Evolutionary conservation across 1,284 basidiomycete genomes (phyloP), one percentile per base, ranked within the genome.

Genomic region (Papiliotrema nemorosa): DNA sequence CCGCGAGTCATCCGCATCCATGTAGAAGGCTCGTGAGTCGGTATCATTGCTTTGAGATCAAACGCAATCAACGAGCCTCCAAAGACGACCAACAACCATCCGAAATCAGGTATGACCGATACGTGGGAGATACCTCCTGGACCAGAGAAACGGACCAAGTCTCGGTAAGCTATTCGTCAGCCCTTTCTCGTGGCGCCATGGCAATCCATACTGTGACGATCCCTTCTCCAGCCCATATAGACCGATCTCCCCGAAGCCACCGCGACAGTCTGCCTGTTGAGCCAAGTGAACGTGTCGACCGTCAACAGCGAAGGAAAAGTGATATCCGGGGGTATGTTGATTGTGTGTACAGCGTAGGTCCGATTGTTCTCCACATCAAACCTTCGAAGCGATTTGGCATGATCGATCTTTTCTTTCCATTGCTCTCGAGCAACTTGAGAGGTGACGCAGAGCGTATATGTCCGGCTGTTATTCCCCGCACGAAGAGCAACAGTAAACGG

Each of bases 331-430:
- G 67, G 59, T 1, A 52, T 48, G 10, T 44, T 53, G 13, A 67
- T 56, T 1, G 46, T 52, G 35, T 69, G 62, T 10, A 62, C 44
- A 1, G 64, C 65, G 36, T 59, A 67, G 3, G 55, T 57, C 63
- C 66, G 35, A 20, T 69, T 69, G 48, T 59, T 60, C 20, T 67
- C 67, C 2, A 66, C 34, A 38, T 69, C 65, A 35, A 62, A 67
- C 24, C 58, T 48, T 6, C 67, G 54, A 14, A 69, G 24, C 2
- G 55, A 58, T 47, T 66, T 62, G 3, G 67, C 58, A 9, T 51
- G 58, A 42, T 67, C 59, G 34, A 69, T 66, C 52, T 61, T 64
- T 26, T 61, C 63, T 16, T 52, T 57, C 67, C 67, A 69, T 42
- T 63, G 49, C 24, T 60, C 58, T 20, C 67, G 63, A 34, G 29